Percentiles rank a stretch among this genome's conserved stretches.
These are phyloP conservation scores for Coemansia sp. DNA, from an alignment of 192 early-diverging fungal species.

Conservation along the genomic window DNA sequence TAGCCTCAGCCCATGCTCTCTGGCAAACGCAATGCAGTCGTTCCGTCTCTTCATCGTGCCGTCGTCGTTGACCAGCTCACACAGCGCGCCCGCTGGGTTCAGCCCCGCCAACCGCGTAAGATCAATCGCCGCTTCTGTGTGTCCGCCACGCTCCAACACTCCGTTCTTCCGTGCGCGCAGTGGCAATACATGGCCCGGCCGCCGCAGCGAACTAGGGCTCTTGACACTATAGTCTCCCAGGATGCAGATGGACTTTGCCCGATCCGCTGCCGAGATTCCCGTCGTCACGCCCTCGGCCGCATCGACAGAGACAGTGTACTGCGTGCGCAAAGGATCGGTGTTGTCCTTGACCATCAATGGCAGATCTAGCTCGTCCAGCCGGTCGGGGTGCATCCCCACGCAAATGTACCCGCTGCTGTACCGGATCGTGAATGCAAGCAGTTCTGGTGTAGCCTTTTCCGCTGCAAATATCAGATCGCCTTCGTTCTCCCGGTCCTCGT, in stretches of 20 bases:
- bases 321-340: slow-evolving; percentile 89
- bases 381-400: slow-evolving; percentile 74
- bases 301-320: slow-evolving; percentile 93
- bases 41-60: slow-evolving; percentile 94
- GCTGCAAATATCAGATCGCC: slow-evolving; percentile 98
- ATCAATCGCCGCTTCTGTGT: slow-evolving; percentile 93
- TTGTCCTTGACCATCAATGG: slow-evolving; percentile 96
- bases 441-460: slow-evolving; percentile 87
- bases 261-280: slow-evolving; percentile 93
- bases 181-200: slow-evolving; percentile 95
- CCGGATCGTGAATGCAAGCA: slow-evolving; percentile 95
- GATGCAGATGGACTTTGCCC: slow-evolving; percentile 74
- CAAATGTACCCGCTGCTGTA: slow-evolving; percentile 95
- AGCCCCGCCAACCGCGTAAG: slow-evolving; percentile 83
- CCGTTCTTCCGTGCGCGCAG: slow-evolving; percentile 82
- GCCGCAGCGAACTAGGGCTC: slow-evolving; percentile 68
- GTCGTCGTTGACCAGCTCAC: slow-evolving; percentile 89
- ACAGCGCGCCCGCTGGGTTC: slow-evolving; percentile 85
- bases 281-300: slow-evolving; percentile 85
- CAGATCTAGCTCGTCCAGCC: slow-evolving; percentile 81
- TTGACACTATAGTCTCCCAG: slow-evolving; percentile 74
- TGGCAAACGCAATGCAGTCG: slow-evolving; percentile 86
- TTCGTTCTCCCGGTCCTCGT: slow-evolving; percentile 99
- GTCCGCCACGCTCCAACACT: slow-evolving; percentile 84
- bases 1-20: slow-evolving; percentile 78